These are phyloP conservation scores for Grifola frondosa DNA, from an alignment of 1,284 basidiomycete genomes.

Conservation along the genomic window DNA sequence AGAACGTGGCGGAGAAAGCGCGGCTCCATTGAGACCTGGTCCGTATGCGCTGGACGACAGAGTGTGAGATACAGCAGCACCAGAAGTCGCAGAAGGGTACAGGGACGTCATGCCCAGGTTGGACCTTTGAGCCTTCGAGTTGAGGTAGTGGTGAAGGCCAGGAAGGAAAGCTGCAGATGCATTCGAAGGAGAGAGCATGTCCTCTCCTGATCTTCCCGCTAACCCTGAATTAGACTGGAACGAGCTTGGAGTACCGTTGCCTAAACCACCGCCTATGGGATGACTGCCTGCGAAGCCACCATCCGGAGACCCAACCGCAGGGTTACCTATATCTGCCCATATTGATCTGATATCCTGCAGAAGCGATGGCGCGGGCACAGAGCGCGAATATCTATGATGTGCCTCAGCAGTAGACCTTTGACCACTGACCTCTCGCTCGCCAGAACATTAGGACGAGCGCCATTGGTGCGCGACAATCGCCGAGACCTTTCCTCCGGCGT, in stretches of 20 bases:
- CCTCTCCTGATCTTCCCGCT: conserved; percentile 36
- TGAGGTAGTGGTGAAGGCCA: conserved; percentile 59
- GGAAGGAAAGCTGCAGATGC: conserved; percentile 79
- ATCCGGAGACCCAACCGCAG: conserved; percentile 30
- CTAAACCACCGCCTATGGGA: conserved; percentile 33
- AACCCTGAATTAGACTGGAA: conserved; percentile 45
- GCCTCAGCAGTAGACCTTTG: conserved; percentile 35
- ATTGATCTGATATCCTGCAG: conserved; percentile 73
- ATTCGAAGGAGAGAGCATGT: conserved; percentile 50
- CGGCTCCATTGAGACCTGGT: conserved; percentile 24
- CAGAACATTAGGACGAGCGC: conserved; percentile 30
- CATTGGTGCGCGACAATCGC: conserved; percentile 71
- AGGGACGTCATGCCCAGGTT: conserved; percentile 26
- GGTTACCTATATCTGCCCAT: conserved; percentile 53
- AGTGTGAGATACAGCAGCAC: conserved; percentile 19
- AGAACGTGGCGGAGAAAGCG: conserved; percentile 30
- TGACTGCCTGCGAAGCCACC: conserved; percentile 18
- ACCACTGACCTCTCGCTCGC: conserved; percentile 18
- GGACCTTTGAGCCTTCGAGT: conserved; percentile 39
- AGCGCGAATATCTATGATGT: conserved; percentile 73
- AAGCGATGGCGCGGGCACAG: conserved; percentile 72
- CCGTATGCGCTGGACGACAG: conserved; percentile 25
- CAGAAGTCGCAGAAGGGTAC: conserved; percentile 20
- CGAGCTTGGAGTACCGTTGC: conserved; percentile 46
- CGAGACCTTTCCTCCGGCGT: conserved; percentile 82